phyloP scores from a whole-genome alignment of 2,329 filamentous ascomycete genomes.

The Penicillium occitanis region DNA sequence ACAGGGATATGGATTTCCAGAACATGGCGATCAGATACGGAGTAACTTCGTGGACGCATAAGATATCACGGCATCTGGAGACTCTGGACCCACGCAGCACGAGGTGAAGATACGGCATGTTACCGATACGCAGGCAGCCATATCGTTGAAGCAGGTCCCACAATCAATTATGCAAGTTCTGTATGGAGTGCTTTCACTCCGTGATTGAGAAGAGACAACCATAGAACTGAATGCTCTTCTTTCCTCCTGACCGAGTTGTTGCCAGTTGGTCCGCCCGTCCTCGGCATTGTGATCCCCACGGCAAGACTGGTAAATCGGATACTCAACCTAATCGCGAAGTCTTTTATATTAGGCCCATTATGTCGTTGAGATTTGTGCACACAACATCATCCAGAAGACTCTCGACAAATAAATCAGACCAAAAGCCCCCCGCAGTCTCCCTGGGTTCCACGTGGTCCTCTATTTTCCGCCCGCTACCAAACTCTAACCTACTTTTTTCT shows the following conservation, averaged over 20 bases:
- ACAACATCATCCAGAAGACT: not conserved
- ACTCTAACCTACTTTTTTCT: not conserved
- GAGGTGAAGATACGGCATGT: not conserved
- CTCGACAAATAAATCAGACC: not conserved
- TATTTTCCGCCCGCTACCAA: not conserved
- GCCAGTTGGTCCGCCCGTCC: not conserved
- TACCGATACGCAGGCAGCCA: not conserved
- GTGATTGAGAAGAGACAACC: not conserved
- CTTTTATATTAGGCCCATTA: not conserved
- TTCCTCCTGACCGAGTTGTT: not conserved
- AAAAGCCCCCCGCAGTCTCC: not conserved
- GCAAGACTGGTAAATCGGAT: not conserved
- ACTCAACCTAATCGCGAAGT: not conserved
- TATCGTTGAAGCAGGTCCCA: not conserved
- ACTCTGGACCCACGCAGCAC: not conserved
- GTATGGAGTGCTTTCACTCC: not conserved
- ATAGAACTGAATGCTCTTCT: not conserved
- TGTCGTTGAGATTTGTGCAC: not conserved
- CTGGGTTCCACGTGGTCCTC: not conserved
- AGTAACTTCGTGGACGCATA: not conserved
- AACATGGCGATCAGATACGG: not conserved
- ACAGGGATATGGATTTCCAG: not conserved
- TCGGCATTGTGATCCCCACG: not conserved
- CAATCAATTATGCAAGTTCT: not conserved
- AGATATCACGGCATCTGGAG: not conserved